These are phyloP conservation scores for Linanthus parryae DNA, from an alignment of 148 eudicot species.

Conservation along the genomic window DNA sequence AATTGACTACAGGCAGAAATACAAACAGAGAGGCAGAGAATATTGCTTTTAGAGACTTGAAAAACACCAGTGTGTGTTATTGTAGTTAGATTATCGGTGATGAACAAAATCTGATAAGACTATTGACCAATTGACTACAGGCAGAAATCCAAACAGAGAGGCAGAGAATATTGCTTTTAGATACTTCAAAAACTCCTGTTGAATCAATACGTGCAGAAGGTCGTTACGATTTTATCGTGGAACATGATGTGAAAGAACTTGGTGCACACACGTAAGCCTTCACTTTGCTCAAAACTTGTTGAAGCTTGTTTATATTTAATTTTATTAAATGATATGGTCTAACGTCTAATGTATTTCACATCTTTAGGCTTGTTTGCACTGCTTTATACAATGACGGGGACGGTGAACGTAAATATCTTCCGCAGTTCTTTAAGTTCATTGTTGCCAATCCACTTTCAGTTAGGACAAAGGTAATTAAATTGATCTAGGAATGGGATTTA, in stretches of 20 bases:
- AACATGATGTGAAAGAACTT: constrained; percentile 98
- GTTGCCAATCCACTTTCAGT: constrained; percentile 99
- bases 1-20: constrained; percentile 81
- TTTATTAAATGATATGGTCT: constrained; percentile 1
- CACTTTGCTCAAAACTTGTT: not conserved
- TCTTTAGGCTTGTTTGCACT: constrained; percentile 83
- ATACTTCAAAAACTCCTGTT: constrained; percentile 95
- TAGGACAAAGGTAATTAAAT: constrained; percentile 73
- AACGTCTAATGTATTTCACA: constrained; percentile 12
- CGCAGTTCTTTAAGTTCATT: constrained; percentile 94
- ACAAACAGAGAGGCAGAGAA: constrained; percentile 96
- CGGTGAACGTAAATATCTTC: constrained; percentile 91
- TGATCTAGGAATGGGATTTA: constrained; percentile 7
- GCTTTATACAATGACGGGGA: constrained; percentile 86
- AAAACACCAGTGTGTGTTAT: constrained; percentile 97
- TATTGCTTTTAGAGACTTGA: constrained; percentile 86
- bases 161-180: constrained; percentile 83
- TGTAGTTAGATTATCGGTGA: not conserved
- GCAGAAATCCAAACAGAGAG: constrained; percentile 99
- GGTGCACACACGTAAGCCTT: constrained; percentile 93
- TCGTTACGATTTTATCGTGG: constrained; percentile 95
- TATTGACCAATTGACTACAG: constrained; percentile 37
- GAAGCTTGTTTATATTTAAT: not conserved
- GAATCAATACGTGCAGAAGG: constrained; percentile 97
- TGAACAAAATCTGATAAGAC: constrained; percentile 3